Base-by-base conservation (phyloP, 192 early-diverging fungal genomes). In the Backusella sp. region DNA sequence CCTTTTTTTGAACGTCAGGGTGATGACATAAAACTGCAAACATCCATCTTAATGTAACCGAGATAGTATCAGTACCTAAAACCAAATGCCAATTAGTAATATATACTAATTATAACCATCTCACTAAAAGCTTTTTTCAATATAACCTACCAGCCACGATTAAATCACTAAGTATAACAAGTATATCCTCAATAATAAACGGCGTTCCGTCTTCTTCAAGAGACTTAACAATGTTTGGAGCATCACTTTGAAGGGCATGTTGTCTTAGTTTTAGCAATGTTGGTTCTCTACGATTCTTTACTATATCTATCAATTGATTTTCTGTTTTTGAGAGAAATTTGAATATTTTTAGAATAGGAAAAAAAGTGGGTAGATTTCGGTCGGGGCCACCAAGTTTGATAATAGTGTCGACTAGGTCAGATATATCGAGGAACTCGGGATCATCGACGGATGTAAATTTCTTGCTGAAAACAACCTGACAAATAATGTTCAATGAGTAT, bases 1-100 rank as follows among this genome's bases (percentile, higher is more conserved):
- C 39, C 26, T 52, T 35, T 46, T 65, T 30, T 76, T 79, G 77
- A 26, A 76, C 73, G 1, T 76, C 73, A 6, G 74, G 77, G 49
- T 76, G 32, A 32, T 42, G 46, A n/a, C 76, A 52, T 23, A 79
- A 19, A 12, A 66, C 30, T 5, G 73, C 77, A 14, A 68, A 12
- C 19, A 66, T 8, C 77, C 77, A 79, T 30, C n/a, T 32, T n/a
- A 79, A 37, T 17, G 77, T 56, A 17, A 46, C 41, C 9, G 70
- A 72, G 7, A 30, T 72, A 32, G 70, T 72, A 15, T 72, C 70
- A 21, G 28, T 46, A 72, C 68, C 68, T 36, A 23, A 62, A 0
- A 0, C 1, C 12, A 62, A 62, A 17, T 14, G 26, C 12, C 1
- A 41, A n/a, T 49, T 49, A 26, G 53, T 12, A 59, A 26, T 59